These are phyloP conservation scores for Pleurotus djamor DNA, from an alignment of 768 basidiomycete species.

Conservation along the genomic window DNA sequence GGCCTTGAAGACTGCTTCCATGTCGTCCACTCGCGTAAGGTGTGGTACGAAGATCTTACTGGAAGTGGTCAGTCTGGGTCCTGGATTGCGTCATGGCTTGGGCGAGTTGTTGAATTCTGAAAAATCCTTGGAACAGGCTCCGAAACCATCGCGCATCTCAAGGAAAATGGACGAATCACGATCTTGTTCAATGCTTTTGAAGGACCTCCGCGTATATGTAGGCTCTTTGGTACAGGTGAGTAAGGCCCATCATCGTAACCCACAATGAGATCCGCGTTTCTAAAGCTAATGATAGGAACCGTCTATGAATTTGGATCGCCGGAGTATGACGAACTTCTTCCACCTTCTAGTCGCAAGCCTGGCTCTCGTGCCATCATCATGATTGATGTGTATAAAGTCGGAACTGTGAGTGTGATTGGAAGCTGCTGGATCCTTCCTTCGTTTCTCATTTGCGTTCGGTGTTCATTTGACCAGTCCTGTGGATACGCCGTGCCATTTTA, in stretches of 20 bases:
- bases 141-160: conserved; percentile 59
- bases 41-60: conserved; percentile 77
- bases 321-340: conserved; percentile 54
- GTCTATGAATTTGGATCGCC: conserved; percentile 62
- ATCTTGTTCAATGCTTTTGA: conserved; percentile 62
- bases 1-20: conserved; percentile 61
- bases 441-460: not conserved
- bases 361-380: conserved; percentile 63
- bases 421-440: not conserved
- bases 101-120: not conserved
- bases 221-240: conserved; percentile 57
- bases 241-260: not conserved
- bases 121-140: conserved; percentile 30
- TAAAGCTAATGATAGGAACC: conserved; percentile 33
- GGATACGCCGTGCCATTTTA: conserved; percentile 65
- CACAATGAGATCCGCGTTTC: not conserved
- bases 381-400: conserved; percentile 58
- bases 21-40: conserved; percentile 44
- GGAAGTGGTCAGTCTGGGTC: conserved; percentile 48
- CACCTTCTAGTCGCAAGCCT: conserved; percentile 39
- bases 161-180: conserved; percentile 64
- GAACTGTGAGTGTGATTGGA: conserved; percentile 32
- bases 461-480: conserved; percentile 47
- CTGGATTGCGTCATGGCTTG: conserved; percentile 12
- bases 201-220: conserved; percentile 55